phyloP scores from a whole-genome alignment of 2,329 filamentous ascomycete genomes.

The Cercospora zeae-maydis region DNA sequence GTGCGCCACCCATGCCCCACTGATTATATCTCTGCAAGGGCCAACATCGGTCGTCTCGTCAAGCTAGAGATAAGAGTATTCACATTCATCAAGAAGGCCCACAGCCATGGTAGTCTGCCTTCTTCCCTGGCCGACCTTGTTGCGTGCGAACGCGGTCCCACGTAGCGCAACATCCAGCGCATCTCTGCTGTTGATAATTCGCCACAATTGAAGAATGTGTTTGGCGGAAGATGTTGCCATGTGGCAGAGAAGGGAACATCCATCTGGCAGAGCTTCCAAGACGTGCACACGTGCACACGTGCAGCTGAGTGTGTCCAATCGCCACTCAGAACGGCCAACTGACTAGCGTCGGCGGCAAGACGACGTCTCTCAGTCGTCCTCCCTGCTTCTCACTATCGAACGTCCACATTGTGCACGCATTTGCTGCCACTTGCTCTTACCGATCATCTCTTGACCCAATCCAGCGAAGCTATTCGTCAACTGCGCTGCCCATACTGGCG shows the following conservation, averaged over 20 bases:
- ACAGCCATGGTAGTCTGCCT: not conserved
- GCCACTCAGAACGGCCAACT: not conserved
- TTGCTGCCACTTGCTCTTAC: not conserved
- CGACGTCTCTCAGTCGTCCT: slow-evolving; percentile 6
- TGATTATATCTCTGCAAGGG: not conserved
- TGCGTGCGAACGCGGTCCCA: not conserved
- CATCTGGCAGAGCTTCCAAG: not conserved
- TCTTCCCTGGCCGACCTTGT: not conserved
- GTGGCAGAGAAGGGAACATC: too few relatives aligned
- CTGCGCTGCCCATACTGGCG: not conserved
- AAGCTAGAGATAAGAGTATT: not conserved
- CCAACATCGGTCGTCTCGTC: not conserved
- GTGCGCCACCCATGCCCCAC: too few relatives aligned
- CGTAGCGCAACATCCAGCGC: not conserved
- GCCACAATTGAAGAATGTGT: too few relatives aligned
- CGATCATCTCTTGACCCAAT: not conserved
- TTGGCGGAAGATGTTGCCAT: too few relatives aligned
- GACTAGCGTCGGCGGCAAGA: slow-evolving; percentile 10
- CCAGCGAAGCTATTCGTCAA: not conserved
- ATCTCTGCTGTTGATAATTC: not conserved
- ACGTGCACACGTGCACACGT: not conserved
- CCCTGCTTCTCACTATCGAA: not conserved
- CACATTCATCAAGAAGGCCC: not conserved
- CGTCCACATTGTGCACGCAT: not conserved
- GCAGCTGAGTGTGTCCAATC: not conserved